Conservation (phyloP, 129 eudicot species). For the Artemisia argyi region DNA sequence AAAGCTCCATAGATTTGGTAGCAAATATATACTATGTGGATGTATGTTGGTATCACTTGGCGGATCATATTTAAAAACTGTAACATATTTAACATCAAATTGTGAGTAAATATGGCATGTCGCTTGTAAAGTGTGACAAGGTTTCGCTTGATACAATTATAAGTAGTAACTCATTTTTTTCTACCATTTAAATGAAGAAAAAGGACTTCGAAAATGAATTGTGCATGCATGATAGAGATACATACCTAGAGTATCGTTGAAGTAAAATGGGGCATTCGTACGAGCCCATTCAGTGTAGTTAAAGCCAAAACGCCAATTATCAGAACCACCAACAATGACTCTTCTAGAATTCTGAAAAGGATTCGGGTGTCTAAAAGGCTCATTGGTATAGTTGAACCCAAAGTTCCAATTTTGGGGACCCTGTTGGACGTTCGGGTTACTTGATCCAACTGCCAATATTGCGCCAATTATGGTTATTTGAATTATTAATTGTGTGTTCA, state of each 20-base stretch:
- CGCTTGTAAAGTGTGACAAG: too few species aligned
- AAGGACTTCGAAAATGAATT: too few species aligned
- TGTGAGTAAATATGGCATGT: neutral
- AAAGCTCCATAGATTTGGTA: slow-evolving; percentile 60
- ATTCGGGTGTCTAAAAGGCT: slow-evolving; percentile 31
- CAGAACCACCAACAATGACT: slow-evolving; percentile 58
- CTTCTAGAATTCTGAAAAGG: slow-evolving; percentile 32
- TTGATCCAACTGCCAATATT: too few species aligned
- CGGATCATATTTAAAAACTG: slow-evolving; percentile 72
- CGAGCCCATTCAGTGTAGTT: slow-evolving; percentile 69
- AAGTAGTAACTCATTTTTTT: too few species aligned
- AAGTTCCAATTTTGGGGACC: slow-evolving; percentile 25
- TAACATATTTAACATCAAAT: neutral
- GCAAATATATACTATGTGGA: slow-evolving; percentile 63
- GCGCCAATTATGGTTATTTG: too few species aligned
- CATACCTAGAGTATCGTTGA: slow-evolving; percentile 61
- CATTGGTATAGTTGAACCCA: slow-evolving; percentile 20
- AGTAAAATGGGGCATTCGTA: slow-evolving; percentile 52
- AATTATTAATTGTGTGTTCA: too few species aligned
- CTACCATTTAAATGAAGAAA: too few species aligned
- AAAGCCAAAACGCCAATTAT: slow-evolving; percentile 65
- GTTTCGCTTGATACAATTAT: too few species aligned
- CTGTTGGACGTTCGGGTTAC: too few species aligned
- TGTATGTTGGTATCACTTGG: slow-evolving; percentile 47
- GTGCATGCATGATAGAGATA: neutral